Evolutionary conservation across 169 alveolate species (phyloP), one percentile per base, ranked within the genome.

Genomic region (Theileria parva): DNA sequence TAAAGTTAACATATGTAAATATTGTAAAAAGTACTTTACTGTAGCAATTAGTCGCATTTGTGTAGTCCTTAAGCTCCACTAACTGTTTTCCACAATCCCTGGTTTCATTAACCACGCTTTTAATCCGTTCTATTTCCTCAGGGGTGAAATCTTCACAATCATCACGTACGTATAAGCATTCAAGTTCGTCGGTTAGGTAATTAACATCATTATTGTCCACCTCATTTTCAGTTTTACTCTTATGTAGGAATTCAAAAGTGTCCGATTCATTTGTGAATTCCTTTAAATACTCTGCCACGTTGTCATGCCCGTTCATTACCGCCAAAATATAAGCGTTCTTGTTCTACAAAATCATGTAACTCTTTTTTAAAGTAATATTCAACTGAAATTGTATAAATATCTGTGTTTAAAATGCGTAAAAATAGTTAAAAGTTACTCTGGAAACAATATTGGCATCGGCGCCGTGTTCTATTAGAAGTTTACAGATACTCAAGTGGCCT

Each of bases 391-490:
- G 17, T 7, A 44, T 44, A 15, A 0, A 44, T 44, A 44, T 4
- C 53, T 44, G 53, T 7, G 15, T 44, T n/a, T 44, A 13, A 44
- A 44, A 44, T 44, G 12, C 17, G 30, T 25, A 13, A 21, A 57
- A 21, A 2, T 19, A n/a, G n/a, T 53, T 53, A 19, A 17, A 15
- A n/a, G 4, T 39, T 70, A 70, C 78, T 17, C 59, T 30, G 25
- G 23, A 37, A 78, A 74, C 67, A 19, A 81, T 32, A 59, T 81
- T 81, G 60, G 81, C 55, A 66, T 90, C 89, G 0, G 94, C 93
- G 13, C 77, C 76, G 27, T 55, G 48, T 17, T 44, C 76, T 8
- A 74, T 63, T 57, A 90, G 83, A 39, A 74, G 75, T 69, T 83
- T 78, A 17, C 79, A 91, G 2, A 90, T 63, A 13, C 79, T 87